Percentiles rank a stretch among this genome's conserved stretches.
Evolutionary conservation across 805 yeast genomes (phyloP).

Genomic region (Candida cerambycidarum): DNA sequence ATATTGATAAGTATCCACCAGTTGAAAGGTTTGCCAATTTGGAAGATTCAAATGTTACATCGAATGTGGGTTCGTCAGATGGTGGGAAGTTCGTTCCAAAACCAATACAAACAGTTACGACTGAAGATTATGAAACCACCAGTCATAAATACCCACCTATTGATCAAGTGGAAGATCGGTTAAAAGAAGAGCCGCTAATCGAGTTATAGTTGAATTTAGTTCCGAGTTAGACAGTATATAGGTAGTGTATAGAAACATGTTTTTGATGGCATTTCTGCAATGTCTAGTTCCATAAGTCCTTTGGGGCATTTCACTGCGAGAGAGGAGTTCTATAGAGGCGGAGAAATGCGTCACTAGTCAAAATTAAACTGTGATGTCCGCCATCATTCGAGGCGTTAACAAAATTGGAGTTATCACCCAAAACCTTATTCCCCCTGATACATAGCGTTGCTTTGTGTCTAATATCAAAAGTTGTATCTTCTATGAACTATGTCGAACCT

Average conservation of each 20-base stretch:
- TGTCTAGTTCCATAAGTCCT: no score
- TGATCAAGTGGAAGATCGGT: constrained; percentile 11
- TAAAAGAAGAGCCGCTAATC: constrained; percentile 35
- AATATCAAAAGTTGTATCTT: no score
- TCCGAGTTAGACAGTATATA: no score
- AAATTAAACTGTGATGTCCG: no score
- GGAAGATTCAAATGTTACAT: neutral
- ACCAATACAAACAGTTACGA: constrained; percentile 8
- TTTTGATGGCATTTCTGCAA: no score
- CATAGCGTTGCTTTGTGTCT: no score
- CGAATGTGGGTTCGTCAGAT: no score
- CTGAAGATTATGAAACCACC: constrained; percentile 11
- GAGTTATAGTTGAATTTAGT: constrained; percentile 38
- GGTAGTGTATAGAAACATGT: neutral
- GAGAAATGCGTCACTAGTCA: neutral
- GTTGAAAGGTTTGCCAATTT: constrained; percentile 1
- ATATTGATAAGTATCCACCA: constrained; percentile 14
- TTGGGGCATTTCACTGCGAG: neutral
- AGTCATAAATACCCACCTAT: constrained; percentile 17
- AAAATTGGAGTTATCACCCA: no score
- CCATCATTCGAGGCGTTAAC: no score
- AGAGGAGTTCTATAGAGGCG: neutral
- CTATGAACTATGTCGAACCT: no score
- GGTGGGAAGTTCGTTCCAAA: neutral
- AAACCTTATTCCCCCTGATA: no score